Evolutionary conservation across 2,329 filamentous ascomycete species (phyloP).

Genomic region (Pseudonectria buxi): DNA sequence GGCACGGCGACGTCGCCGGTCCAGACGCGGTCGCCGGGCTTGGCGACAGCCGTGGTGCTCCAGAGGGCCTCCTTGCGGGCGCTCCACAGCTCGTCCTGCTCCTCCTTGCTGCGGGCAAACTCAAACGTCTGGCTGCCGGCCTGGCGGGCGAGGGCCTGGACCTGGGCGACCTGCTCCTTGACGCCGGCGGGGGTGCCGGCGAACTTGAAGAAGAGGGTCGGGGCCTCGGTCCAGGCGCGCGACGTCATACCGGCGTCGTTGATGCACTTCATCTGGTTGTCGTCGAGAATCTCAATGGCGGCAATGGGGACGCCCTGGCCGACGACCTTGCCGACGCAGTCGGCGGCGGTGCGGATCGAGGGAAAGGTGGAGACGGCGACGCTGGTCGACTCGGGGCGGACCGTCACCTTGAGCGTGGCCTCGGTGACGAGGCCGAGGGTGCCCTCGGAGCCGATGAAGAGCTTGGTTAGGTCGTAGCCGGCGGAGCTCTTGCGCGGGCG

Average conservation of each 20-base stretch:
- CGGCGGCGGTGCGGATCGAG: conserved; percentile 61
- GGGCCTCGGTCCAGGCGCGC: conserved; percentile 62
- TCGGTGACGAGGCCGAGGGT: conserved; percentile 89
- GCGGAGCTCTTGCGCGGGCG: conserved; percentile 83
- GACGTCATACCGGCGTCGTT: conserved; percentile 60
- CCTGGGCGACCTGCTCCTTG: conserved; percentile 69
- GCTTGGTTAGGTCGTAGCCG: conserved; percentile 82
- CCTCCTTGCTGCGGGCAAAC: conserved; percentile 63
- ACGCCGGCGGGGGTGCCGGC: conserved; percentile 62
- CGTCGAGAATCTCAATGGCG: conserved; percentile 88
- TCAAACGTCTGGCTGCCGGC: conserved; percentile 65
- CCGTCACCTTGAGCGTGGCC: conserved; percentile 79
- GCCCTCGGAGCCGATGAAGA: conserved; percentile 87
- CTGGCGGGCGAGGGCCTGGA: conserved; percentile 55
- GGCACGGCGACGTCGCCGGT: conserved; percentile 83
- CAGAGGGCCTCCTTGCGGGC: conserved; percentile 79
- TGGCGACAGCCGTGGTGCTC: conserved; percentile 65
- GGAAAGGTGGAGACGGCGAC: conserved; percentile 65
- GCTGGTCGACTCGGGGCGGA: conserved; percentile 69
- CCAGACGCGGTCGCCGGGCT: conserved; percentile 67
- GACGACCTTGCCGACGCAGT: conserved; percentile 76
- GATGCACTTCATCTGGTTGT: conserved; percentile 75
- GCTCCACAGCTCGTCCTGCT: conserved; percentile 74
- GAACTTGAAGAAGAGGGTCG: conserved; percentile 83
- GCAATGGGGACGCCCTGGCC: conserved; percentile 76